Evolutionary conservation across 495 filamentous ascomycete genomes (phyloP).

Genomic region (Amorphotheca resinae): DNA sequence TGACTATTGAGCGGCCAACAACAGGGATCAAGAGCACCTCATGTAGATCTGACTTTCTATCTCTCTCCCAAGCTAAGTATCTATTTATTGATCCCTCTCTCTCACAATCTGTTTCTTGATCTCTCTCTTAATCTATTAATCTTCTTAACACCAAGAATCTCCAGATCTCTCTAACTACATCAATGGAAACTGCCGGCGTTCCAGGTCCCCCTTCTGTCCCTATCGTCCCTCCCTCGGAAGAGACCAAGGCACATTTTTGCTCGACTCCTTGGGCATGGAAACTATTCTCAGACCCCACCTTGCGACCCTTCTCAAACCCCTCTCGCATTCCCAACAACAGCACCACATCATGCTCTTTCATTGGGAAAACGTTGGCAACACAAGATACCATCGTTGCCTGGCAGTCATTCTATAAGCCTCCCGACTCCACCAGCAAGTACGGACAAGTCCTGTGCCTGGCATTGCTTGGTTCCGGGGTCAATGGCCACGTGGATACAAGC

Average conservation of each 20-base stretch:
- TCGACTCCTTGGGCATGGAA: not conserved
- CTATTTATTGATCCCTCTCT: too few species aligned
- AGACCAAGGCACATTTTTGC: not conserved
- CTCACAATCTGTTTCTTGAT: too few species aligned
- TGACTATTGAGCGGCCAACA: too few species aligned
- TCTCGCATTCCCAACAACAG: not conserved
- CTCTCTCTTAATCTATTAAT: too few species aligned
- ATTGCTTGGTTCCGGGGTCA: slow-evolving; percentile 6
- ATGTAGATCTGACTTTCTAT: too few species aligned
- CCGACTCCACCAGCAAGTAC: slow-evolving; percentile 14
- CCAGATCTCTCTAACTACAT: too few species aligned
- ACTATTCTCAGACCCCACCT: slow-evolving; percentile 3
- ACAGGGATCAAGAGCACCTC: too few species aligned
- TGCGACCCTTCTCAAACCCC: not conserved
- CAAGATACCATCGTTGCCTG: slow-evolving; percentile 37
- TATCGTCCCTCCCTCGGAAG: not conserved
- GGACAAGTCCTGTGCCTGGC: slow-evolving; percentile 3
- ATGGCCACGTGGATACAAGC: slow-evolving; percentile 9
- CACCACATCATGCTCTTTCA: slow-evolving; percentile 36
- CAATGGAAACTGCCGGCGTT: too few species aligned
- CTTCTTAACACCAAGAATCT: too few species aligned
- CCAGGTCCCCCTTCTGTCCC: not conserved
- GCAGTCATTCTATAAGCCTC: slow-evolving; percentile 30
- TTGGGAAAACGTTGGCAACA: slow-evolving; percentile 42
- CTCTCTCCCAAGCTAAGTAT: too few species aligned